Conservation (phyloP, 495 filamentous ascomycete genomes). For the Xylaria venustula region DNA sequence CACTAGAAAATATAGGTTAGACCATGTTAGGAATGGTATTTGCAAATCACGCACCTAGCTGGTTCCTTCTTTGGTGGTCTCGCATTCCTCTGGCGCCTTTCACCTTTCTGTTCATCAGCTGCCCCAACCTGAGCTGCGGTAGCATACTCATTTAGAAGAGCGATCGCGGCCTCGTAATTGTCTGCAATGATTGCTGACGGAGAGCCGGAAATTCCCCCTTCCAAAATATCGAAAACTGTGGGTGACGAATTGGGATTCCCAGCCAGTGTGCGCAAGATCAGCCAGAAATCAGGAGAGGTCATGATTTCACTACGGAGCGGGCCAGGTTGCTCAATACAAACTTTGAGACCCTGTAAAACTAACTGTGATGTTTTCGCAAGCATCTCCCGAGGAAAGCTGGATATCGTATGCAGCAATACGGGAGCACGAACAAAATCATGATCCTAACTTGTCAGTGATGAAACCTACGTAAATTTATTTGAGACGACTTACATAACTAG, state of each 20-base stretch:
- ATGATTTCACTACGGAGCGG: conserved; percentile 87
- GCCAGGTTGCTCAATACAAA: conserved; percentile 73
- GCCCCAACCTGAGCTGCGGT: conserved; percentile 80
- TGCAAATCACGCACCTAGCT: conserved; percentile 47
- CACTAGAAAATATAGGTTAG: conserved; percentile 39
- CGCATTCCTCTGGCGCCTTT: conserved; percentile 56
- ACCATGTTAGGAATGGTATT: neutral
- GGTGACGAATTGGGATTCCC: conserved; percentile 64
- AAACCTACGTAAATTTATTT: neutral
- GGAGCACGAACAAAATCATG: conserved; percentile 88
- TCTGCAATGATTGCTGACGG: conserved; percentile 84
- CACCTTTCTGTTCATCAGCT: conserved; percentile 73
- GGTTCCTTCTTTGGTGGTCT: conserved; percentile 54
- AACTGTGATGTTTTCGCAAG: conserved; percentile 73
- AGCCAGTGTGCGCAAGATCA: conserved; percentile 76
- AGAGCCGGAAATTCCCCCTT: conserved; percentile 62
- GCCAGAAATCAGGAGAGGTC: conserved; percentile 97
- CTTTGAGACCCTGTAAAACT: conserved; percentile 72
- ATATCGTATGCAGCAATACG: conserved; percentile 89
- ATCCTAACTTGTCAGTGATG: conserved; percentile 52
- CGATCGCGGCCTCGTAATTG: conserved; percentile 86
- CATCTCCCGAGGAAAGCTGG: conserved; percentile 74
- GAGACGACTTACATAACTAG: conserved; percentile 73
- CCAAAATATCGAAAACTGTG: conserved; percentile 79
- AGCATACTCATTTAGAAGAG: conserved; percentile 86